phyloP scores from a whole-genome alignment of 768 basidiomycete genomes.

The Strobilomyces confusus region DNA sequence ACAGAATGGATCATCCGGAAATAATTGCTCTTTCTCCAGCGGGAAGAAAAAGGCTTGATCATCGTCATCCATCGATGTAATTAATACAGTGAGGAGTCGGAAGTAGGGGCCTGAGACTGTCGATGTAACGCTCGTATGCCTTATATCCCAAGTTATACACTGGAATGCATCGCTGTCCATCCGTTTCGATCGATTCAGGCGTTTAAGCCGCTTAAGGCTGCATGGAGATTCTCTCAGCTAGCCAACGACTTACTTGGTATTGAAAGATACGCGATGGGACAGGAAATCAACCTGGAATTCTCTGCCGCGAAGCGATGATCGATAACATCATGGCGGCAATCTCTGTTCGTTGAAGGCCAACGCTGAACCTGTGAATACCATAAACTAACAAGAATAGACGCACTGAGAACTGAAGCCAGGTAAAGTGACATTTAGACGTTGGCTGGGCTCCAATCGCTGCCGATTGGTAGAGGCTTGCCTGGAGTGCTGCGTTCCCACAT shows the following conservation, averaged over 20 bases:
- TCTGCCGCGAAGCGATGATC: neutral
- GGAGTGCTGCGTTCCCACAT: slow-evolving; percentile 1
- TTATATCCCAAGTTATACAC: neutral
- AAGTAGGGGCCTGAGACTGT: too few relatives aligned
- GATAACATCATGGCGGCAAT: neutral
- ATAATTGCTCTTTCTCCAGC: neutral
- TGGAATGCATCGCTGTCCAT: neutral
- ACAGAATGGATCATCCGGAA: neutral
- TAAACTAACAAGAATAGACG: neutral
- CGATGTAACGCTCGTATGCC: too few relatives aligned
- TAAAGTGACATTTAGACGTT: too few relatives aligned
- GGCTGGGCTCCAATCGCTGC: neutral
- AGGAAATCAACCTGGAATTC: too few relatives aligned
- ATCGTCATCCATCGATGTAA: neutral
- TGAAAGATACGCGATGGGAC: too few relatives aligned
- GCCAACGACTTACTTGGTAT: too few relatives aligned
- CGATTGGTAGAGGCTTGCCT: neutral
- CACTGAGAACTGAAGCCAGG: too few relatives aligned
- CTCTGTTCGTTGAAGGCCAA: too few relatives aligned
- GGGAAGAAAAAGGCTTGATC: neutral
- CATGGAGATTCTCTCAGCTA: too few relatives aligned
- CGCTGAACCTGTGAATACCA: too few relatives aligned
- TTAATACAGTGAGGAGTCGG: neutral
- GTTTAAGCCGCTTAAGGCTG: too few relatives aligned
- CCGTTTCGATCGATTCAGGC: too few relatives aligned